Percentiles rank a stretch among this genome's conserved stretches.
These are phyloP conservation scores for Arxiozyma slooffiae DNA, from an alignment of 1,139 yeast species.

Conservation along the genomic window DNA sequence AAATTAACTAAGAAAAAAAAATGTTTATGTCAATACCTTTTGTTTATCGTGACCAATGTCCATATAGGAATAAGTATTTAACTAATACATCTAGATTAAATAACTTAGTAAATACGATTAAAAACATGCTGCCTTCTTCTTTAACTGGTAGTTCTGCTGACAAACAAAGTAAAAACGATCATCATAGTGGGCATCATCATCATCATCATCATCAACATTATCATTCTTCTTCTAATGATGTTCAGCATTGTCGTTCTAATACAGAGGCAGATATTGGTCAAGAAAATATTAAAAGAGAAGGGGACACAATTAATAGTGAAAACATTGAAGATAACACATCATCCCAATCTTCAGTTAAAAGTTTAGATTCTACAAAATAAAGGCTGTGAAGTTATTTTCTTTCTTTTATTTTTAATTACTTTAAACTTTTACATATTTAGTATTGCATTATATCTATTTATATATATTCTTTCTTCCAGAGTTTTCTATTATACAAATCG, in stretches of 20 bases:
- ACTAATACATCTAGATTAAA: not conserved
- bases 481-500: too few species aligned
- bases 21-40: slow-evolving; percentile 1
- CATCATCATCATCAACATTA: slow-evolving; percentile 1
- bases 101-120: not conserved
- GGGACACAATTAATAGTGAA: not conserved
- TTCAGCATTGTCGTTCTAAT: not conserved
- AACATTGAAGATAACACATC: not conserved
- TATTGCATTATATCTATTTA: too few species aligned
- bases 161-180: not conserved
- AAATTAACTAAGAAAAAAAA: too few species aligned
- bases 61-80: not conserved
- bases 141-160: not conserved
- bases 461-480: too few species aligned
- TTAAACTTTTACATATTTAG: too few species aligned
- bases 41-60: not conserved
- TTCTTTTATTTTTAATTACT: too few species aligned
- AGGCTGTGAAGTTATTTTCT: too few species aligned
- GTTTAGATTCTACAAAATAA: too few species aligned
- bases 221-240: not conserved
- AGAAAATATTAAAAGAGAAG: not conserved
- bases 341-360: not conserved
- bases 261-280: not conserved
- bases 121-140: not conserved
- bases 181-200: not conserved